phyloP scores from a whole-genome alignment of 1,284 basidiomycete species.

The Tetrapyrgos nigripes region DNA sequence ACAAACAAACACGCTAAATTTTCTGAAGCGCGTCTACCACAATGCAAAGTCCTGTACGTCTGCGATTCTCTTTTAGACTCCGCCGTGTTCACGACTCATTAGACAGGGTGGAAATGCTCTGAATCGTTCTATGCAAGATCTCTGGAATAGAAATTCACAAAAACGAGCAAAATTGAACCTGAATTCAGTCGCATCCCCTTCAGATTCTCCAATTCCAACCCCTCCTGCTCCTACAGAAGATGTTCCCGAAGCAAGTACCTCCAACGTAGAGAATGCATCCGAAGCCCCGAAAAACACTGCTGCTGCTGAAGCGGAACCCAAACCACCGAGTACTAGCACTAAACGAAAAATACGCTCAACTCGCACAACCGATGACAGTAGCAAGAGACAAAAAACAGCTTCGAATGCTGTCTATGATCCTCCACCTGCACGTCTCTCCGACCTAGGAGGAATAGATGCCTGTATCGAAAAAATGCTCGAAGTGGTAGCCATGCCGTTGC shows the following conservation, averaged over 20 bases:
- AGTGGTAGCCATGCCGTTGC: conserved; percentile 92
- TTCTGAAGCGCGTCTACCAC: not conserved
- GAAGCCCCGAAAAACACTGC: not conserved
- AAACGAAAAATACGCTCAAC: conserved; percentile 68
- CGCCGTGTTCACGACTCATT: conserved; percentile 38
- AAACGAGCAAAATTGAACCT: conserved; percentile 69
- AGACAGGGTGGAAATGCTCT: conserved; percentile 74
- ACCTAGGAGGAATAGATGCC: conserved; percentile 87
- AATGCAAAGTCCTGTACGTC: conserved; percentile 19
- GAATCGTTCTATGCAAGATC: conserved; percentile 78
- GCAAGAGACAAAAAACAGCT: conserved; percentile 58
- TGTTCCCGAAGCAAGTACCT: conserved; percentile 16
- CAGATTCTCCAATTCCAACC: conserved; percentile 26
- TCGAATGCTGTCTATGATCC: conserved; percentile 51
- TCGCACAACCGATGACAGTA: conserved; percentile 54
- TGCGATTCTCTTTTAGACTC: not conserved
- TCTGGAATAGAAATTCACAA: conserved; percentile 67
- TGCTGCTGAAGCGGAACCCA: conserved; percentile 16
- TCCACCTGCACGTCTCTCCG: conserved; percentile 76
- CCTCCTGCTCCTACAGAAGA: conserved; percentile 34
- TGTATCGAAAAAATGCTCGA: conserved; percentile 95
- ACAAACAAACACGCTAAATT: not conserved
- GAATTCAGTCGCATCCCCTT: conserved; percentile 48
- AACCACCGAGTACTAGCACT: conserved; percentile 30
- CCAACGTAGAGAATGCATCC: conserved; percentile 4